Base-by-base conservation (phyloP, 441 rosid species). In the Aquilaria agallochum region DNA sequence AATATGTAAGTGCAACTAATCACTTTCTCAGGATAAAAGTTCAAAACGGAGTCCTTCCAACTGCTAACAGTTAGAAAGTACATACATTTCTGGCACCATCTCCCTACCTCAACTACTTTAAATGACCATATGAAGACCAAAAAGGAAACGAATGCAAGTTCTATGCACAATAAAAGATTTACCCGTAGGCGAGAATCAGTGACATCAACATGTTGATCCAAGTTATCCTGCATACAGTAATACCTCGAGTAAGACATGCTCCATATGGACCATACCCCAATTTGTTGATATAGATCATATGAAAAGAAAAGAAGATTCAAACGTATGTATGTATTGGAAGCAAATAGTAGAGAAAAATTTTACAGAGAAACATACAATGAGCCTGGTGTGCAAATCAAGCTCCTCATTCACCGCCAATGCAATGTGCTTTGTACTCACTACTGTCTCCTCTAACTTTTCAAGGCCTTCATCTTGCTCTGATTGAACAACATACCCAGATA, bases 401-500 rank as follows among this genome's bases (percentile, higher is more conserved):
- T 94, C 98, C 76, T 94, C 98, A 58, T 87, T 86, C 55, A 93
- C 96, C 46, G 98, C 93, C 76, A 93, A 64, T 42, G 98, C 97
- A 69, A 93, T 90, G 68, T 93, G 98, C 77, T 90, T 93, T 50
- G 98, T 85, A 75, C 98, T 93, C 71, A 71, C 68, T 42, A 88
- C 96, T 0, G 98, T 85, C 68, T 76, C 95, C 77, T 94, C 96
- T 75, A 94, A 76, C 76, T 87, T 72, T 76, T 84, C 98, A 66
- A 94, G 95, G 58, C 95, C 98, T 62, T 94, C 98, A 63, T 94
- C 98, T 90, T 94, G 98, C 76, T 94, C 98, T 94, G 85, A 58
- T 77, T 55, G 50, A 66, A 62, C 65, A 53, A 59, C 2, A 53
- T 27, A 62, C 63, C 30, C 13, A 71, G 8, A 20, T 57, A 47